Evolutionary conservation across 768 basidiomycete genomes (phyloP).

Genomic region (Kwoniella europaea): DNA sequence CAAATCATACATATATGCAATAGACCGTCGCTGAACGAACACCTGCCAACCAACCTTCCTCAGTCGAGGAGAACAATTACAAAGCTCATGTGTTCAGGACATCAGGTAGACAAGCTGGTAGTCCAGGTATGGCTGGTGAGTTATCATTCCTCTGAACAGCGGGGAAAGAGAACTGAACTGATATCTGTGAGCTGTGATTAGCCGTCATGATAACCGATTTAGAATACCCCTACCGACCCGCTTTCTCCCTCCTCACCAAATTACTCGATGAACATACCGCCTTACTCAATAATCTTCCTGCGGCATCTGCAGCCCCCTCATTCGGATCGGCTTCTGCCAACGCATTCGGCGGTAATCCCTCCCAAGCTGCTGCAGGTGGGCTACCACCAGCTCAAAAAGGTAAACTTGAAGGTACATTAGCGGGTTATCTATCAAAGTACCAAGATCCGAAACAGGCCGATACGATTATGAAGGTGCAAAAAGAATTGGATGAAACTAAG

Average conservation of each 20-base stretch:
- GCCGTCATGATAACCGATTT: conserved; percentile 91
- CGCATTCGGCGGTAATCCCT: conserved; percentile 53
- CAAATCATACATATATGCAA: background rate
- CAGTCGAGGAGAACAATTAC: conserved; percentile 90
- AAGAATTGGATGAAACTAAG: conserved; percentile 98
- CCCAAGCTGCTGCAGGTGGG: conserved; percentile 62
- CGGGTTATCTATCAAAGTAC: conserved; percentile 82
- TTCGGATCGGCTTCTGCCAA: conserved; percentile 44
- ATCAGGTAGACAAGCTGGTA: conserved; percentile 69
- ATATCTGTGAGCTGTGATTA: conserved; percentile 48
- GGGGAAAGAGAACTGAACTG: too few species aligned
- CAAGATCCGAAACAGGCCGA: conserved; percentile 97
- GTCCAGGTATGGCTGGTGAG: conserved; percentile 70
- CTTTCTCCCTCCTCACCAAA: conserved; percentile 92
- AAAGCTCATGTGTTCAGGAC: conserved; percentile 91
- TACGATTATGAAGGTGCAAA: conserved; percentile 96
- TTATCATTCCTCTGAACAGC: conserved; percentile 1
- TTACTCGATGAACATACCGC: conserved; percentile 87
- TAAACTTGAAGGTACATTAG: conserved; percentile 57
- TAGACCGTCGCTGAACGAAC: conserved; percentile 89
- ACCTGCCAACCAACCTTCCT: conserved; percentile 83
- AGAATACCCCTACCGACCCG: conserved; percentile 95
- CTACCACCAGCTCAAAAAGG: conserved; percentile 70
- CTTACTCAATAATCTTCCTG: conserved; percentile 63
- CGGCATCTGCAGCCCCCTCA: conserved; percentile 44